phyloP scores from a whole-genome alignment of 2,329 filamentous ascomycete species.

The Epichloe coenophiala region DNA sequence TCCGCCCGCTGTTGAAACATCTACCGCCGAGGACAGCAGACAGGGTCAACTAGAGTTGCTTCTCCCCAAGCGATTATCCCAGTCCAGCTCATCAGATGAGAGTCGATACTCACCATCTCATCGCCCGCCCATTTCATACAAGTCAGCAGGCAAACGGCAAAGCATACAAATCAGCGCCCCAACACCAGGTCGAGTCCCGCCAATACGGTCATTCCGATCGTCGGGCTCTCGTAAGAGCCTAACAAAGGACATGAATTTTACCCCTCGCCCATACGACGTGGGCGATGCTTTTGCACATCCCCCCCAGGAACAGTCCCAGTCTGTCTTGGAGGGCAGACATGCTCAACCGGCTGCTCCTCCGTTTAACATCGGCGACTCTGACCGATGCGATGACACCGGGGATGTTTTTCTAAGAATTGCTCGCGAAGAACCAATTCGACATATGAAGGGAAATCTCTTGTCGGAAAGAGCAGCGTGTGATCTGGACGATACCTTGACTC shows the following conservation, averaged over 20 bases:
- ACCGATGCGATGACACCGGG: slow-evolving; percentile 34
- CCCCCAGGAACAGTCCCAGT: slow-evolving; percentile 34
- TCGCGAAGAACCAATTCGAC: slow-evolving; percentile 34
- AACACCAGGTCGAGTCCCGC: slow-evolving; percentile 31
- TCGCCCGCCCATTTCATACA: slow-evolving; percentile 38
- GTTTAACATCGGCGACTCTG: background rate
- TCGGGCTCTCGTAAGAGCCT: slow-evolving; percentile 43
- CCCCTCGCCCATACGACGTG: slow-evolving; percentile 28
- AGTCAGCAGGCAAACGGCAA: slow-evolving; percentile 21
- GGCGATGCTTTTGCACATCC: slow-evolving; percentile 29
- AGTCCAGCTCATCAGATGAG: slow-evolving; percentile 32
- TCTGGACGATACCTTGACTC: slow-evolving; percentile 21
- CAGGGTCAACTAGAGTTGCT: slow-evolving; percentile 34
- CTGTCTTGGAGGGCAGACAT: slow-evolving; percentile 33
- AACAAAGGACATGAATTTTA: slow-evolving; percentile 37
- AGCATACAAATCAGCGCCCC: slow-evolving; percentile 19
- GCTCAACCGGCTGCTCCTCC: background rate
- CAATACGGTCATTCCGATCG: slow-evolving; percentile 42
- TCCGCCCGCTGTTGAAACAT: slow-evolving; percentile 10
- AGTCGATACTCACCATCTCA: slow-evolving; percentile 25
- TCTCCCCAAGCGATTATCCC: slow-evolving; percentile 28
- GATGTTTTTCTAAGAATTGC: slow-evolving; percentile 48
- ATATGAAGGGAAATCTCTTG: slow-evolving; percentile 18
- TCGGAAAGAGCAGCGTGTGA: background rate
- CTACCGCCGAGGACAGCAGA: slow-evolving; percentile 9